Evolutionary conservation across 2,329 filamentous ascomycete genomes (phyloP), one percentile per base, ranked within the genome.

Genomic region (Ascochyta pisi): DNA sequence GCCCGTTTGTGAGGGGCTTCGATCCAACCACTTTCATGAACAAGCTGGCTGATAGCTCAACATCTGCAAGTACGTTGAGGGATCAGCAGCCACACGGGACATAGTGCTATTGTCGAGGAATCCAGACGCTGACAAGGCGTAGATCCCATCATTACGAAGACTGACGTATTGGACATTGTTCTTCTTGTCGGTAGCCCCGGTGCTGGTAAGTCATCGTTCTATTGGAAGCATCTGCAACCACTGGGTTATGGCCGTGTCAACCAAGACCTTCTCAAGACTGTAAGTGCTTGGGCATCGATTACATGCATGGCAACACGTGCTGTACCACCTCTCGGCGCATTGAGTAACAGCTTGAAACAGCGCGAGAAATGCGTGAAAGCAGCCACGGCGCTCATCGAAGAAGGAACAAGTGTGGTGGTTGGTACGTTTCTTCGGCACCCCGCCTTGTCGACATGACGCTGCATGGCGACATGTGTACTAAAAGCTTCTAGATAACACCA

Each of bases 191-290:
- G 95, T 1, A 91, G 90, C 43, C 95, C 95, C 0, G 93, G 91
- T 1, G 87, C 92, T 3, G 95, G 95, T 16, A 98, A 99, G 76
- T 96, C 91, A 35, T 94, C 92, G 0, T 96, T 95, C 69, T 97
- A 89, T 77, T 91, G 89, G 86, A 87, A 84, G 59, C 79, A 90
- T 61, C 79, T 98, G 33, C 82, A 92, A 71, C 89, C 90, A 23
- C 77, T 95, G 26, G 90, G 88, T 3, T 98, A 96, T 72, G 84
- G 86, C 70, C 85, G 95, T 43, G 85, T 97, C 27, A 99, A 98
- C 67, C 95, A 98, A 78, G 95, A 98, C 75, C 85, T 83, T 1
- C 81, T 97, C 42, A 96, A 96, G 76, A 89, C 85, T 27, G 82
- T 86, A 77, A 63, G 79, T 77, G 60, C 43, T 64, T 43, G 40